Evolutionary conservation across 768 basidiomycete genomes (phyloP).

Genomic region (Roridomyces roridus): DNA sequence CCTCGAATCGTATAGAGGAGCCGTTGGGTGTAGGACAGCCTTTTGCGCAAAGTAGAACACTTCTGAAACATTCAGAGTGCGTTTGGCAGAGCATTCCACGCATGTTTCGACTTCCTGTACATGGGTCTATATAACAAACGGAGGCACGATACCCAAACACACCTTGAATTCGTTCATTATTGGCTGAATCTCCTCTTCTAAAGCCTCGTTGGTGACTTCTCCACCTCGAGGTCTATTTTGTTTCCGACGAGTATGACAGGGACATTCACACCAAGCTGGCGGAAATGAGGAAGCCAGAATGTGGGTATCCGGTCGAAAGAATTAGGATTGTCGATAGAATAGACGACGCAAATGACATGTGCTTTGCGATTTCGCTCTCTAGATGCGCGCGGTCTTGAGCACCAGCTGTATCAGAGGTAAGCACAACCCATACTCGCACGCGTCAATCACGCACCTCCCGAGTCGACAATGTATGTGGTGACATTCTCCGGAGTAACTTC

Average conservation of each 20-base stretch:
- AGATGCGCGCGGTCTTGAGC: conserved; percentile 88
- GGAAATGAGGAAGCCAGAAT: conserved; percentile 96
- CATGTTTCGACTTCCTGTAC: conserved; percentile 96
- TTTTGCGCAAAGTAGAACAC: conserved; percentile 99
- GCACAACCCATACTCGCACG: no score
- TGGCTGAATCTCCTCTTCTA: conserved; percentile 94
- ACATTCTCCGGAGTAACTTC: conserved; percentile 98
- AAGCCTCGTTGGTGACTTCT: conserved; percentile 89
- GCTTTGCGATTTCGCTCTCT: conserved; percentile 96
- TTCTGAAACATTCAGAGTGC: conserved; percentile 91
- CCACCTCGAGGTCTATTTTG: conserved; percentile 95
- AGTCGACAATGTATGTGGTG: conserved; percentile 97
- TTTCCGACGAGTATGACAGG: conserved; percentile 98
- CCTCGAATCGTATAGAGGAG: conserved; percentile 94
- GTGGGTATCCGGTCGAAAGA: conserved; percentile 98
- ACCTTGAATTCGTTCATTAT: conserved; percentile 99
- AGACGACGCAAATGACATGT: conserved; percentile 98
- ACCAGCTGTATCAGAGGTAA: conserved; percentile 73
- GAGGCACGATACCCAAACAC: conserved; percentile 21
- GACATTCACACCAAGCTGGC: conserved; percentile 95
- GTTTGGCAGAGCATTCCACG: conserved; percentile 94
- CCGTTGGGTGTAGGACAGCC: conserved; percentile 95
- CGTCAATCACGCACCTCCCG: conserved; percentile 71
- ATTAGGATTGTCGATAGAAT: conserved; percentile 94
- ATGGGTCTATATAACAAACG: conserved; percentile 12